Base-by-base conservation (phyloP, 352 stramenopile species). In the Phytophthora megakarya region DNA sequence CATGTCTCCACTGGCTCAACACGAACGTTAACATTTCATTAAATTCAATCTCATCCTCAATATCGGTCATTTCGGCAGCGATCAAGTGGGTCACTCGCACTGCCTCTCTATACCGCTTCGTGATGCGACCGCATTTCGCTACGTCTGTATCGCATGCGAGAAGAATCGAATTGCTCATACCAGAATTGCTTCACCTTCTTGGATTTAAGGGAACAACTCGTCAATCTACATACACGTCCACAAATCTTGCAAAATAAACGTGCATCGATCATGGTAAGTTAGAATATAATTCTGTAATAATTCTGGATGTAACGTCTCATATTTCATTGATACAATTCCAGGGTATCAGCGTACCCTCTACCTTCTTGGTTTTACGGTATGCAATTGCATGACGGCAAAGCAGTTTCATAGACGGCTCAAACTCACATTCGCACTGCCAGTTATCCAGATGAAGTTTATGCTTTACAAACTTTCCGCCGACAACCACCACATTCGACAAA, bases 381-480 rank as follows among this genome's bases (percentile, higher is more conserved):
- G 57, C 57, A 12, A 75, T 72, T 1, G 38, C 43, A 33, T 75
- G 62, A 13, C 53, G 35, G 16, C 67, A 75, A 0, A 48, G 62
- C 1, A 75, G 52, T 9, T 25, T 1, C 42, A 48, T 32, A 10
- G 19, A 10, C 0, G 28, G 4, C 6, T 18, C 16, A 21, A 46
- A 46, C 9, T 30, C 5, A 18, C 8, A 75, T 43, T 16, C 33
- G 4, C 42, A 48, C 3, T 13, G 9, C 42, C 42, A 48, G 10
- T 45, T 52, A 65, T 72, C 7, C 21, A 43, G 25, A 18, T 22
- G 42, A 4, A 33, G 23, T 32, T n/a, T 19, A 10, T 32, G 21
- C 4, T n/a, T 2, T 1, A n/a, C n/a, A n/a, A n/a, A n/a, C n/a
- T n/a, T n/a, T n/a, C 42, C 42, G 5, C 11, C 3, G 1, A 48